phyloP scores from a whole-genome alignment of 371 early-diverging fungal genomes.

The Apophysomyces sp. region DNA sequence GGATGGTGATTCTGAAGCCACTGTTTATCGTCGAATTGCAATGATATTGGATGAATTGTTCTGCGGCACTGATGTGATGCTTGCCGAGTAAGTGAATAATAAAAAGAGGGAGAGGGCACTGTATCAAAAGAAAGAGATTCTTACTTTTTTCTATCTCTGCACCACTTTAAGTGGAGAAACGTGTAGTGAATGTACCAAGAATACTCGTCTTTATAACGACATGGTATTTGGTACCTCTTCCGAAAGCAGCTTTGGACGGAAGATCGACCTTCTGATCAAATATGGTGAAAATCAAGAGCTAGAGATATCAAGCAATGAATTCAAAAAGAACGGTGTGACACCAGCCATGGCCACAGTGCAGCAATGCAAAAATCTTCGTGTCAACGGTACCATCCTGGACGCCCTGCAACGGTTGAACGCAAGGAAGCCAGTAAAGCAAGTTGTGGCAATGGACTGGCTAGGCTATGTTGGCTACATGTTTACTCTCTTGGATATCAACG shows the following conservation, averaged over 20 bases:
- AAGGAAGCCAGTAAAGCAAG: not conserved
- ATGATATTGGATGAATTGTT: conserved; percentile 1
- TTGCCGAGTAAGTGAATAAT: not conserved
- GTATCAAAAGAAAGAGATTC: not conserved
- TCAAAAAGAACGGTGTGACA: not conserved
- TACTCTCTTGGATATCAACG: not conserved
- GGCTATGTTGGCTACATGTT: not conserved
- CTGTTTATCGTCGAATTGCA: conserved; percentile 7
- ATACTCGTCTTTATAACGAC: not conserved
- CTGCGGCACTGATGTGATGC: not conserved
- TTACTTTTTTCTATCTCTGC: not conserved
- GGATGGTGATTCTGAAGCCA: conserved; percentile 6
- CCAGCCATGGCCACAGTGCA: not conserved
- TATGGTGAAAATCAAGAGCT: not conserved
- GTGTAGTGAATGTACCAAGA: not conserved
- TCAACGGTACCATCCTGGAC: conserved; percentile 1
- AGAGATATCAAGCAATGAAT: conserved; percentile 1
- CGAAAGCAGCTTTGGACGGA: conserved; percentile 1
- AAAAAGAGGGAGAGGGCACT: not conserved
- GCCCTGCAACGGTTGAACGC: not conserved
- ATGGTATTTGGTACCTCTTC: not conserved
- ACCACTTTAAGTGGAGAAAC: not conserved
- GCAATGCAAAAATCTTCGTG: conserved; percentile 4
- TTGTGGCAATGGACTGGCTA: conserved; percentile 4
- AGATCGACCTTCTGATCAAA: conserved; percentile 5